A percentile compares a stretch with the other conserved stretches of the same genome.
Evolutionary conservation across 1,284 basidiomycete genomes (phyloP).

Genomic region (Tilletia caries): DNA sequence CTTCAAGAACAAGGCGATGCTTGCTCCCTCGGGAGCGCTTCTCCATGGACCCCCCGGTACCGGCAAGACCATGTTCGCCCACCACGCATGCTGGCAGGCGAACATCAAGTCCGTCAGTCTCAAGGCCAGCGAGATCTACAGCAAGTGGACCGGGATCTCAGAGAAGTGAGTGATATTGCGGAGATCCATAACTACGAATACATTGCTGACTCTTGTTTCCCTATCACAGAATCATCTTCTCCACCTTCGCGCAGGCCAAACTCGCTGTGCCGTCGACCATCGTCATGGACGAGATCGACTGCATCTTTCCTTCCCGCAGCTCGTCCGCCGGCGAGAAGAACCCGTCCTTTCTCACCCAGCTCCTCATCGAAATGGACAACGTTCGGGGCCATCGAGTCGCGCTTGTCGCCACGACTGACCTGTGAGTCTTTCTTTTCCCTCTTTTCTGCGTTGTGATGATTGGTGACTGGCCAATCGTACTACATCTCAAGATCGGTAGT

Average conservation of each 20-base stretch:
- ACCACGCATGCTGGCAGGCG: background rate
- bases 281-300: constrained; percentile 3
- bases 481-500: background rate
- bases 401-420: background rate
- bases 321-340: background rate
- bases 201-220: background rate
- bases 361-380: constrained; percentile 1
- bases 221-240: background rate
- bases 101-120: constrained; percentile 3
- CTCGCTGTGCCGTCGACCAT: background rate
- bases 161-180: background rate
- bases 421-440: background rate
- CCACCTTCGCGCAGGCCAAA: background rate
- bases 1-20: background rate
- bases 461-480: background rate
- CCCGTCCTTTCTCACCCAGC: background rate
- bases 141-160: background rate
- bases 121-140: background rate
- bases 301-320: constrained; percentile 6
- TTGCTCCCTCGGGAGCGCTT: background rate
- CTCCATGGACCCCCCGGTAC: background rate
- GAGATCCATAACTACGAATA: too few relatives aligned
- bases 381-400: background rate
- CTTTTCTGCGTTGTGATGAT: background rate
- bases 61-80: background rate